These are phyloP conservation scores for Houttuynia cordata DNA, from an alignment of 164 flowering plant species.

Conservation along the genomic window DNA sequence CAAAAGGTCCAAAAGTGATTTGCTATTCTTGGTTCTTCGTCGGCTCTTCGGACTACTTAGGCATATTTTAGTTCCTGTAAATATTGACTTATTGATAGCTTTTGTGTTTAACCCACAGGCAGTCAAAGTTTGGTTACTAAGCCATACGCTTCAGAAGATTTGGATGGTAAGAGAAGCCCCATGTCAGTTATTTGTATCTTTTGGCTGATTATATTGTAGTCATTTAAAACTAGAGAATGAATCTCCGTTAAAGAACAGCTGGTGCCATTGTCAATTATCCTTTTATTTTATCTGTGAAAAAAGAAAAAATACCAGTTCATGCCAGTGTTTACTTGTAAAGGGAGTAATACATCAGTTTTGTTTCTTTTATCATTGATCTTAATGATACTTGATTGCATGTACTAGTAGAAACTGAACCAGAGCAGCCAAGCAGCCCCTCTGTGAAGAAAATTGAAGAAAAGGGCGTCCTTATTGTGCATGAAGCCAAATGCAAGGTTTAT, in stretches of 20 bases:
- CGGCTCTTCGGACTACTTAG: too few relatives aligned
- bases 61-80: too few relatives aligned
- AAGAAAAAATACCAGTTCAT: too few relatives aligned
- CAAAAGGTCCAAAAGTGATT: too few relatives aligned
- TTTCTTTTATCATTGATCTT: neutral
- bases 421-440: constrained; percentile 95
- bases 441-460: constrained; percentile 72
- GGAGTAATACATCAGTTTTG: neutral
- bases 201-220: neutral
- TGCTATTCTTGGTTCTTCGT: too few relatives aligned
- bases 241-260: too few relatives aligned
- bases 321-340: too few relatives aligned
- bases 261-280: neutral
- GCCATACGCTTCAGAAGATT: neutral
- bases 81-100: neutral
- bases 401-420: constrained; percentile 45
- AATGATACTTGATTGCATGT: neutral
- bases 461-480: constrained; percentile 74
- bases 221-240: neutral
- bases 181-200: too few relatives aligned
- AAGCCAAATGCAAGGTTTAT: constrained; percentile 95
- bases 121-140: constrained; percentile 25
- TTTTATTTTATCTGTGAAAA: too few relatives aligned
- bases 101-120: constrained; percentile 26
- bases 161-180: neutral